Evolutionary conservation across 2,329 filamentous ascomycete genomes (phyloP), one percentile per base, ranked within the genome.

Genomic region (Colletotrichum cereale): DNA sequence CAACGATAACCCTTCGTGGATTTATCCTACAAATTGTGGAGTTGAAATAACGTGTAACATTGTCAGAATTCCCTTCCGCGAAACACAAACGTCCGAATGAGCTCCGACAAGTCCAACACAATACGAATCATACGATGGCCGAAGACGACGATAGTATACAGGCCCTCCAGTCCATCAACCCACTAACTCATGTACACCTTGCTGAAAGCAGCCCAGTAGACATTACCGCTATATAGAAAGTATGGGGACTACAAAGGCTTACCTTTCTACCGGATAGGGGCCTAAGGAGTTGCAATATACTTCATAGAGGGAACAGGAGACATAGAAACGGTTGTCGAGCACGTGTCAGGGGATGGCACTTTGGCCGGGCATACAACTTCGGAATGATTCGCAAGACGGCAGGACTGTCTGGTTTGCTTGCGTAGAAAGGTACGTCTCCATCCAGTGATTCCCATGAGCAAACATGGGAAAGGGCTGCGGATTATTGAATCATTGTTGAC

Each of bases 371-470:
- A 26, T 61, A 66, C 48, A 40, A 57, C 34, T 56, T 50, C 29
- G n/a, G 56, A 48, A 67, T 67, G 63, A 50, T 62, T 10, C 31
- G 16, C 56, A 24, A 48, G 40, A 44, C 55, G n/a, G 53, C 53
- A 6, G 53, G 55, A 24, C 50, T 62, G 7, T 57, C 62, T n/a
- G 48, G 47, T 24, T 62, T 62, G 55, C 40, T 62, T 31, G 56
- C 67, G 12, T 44, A 57, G 63, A 71, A 71, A 38, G 50, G 63
- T 67, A 57, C 40, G 56, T 48, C 29, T 24, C 2, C 48, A 21
- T 26, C 38, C 11, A n/a, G 47, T 5, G 24, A 26, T 14, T 14
- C 2, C 47, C 1, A 16, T 26, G 24, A 12, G 31, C 14, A 24
- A 48, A 40, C 50, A n/a, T 62, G 38, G 29, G 48, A 26, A 2